Evolutionary conservation across 2,329 filamentous ascomycete species (phyloP).

Genomic region (Alternaria infectoria): DNA sequence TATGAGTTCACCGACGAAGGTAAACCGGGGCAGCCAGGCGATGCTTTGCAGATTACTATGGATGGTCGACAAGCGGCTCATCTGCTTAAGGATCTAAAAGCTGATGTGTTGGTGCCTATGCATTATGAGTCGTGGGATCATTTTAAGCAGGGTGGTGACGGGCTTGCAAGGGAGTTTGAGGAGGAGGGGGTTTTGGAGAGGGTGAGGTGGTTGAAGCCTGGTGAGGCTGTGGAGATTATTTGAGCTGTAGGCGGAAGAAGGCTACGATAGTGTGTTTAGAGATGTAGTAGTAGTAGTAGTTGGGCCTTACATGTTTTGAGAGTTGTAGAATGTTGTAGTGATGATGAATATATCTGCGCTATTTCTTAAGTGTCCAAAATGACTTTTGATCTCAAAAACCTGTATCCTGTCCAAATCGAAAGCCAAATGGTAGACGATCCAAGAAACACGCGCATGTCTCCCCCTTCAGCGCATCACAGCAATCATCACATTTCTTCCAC

Average conservation of each 20-base stretch:
- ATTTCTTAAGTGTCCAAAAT: accelerated
- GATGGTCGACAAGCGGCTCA: neutral
- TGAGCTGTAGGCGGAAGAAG: neutral
- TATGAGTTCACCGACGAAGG: neutral
- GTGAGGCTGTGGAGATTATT: neutral
- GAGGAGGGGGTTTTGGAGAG: neutral
- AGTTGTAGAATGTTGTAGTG: too few species aligned
- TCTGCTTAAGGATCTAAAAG: neutral
- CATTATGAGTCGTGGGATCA: neutral
- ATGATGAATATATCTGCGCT: too few species aligned
- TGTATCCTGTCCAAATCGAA: too few species aligned
- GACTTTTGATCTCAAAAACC: too few species aligned
- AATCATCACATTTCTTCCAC: neutral
- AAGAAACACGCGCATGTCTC: neutral
- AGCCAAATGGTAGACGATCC: accelerated
- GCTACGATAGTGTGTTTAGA: too few species aligned
- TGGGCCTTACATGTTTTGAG: neutral
- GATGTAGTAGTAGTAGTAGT: neutral
- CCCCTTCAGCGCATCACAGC: accelerated
- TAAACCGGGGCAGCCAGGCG: neutral
- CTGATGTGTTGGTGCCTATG: neutral
- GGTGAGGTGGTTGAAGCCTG: neutral
- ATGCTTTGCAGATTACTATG: neutral
- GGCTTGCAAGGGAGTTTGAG: neutral
- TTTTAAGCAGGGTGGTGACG: neutral